Base-by-base conservation (phyloP, 2,329 filamentous ascomycete genomes). In the Colletotrichum sp. region DNA sequence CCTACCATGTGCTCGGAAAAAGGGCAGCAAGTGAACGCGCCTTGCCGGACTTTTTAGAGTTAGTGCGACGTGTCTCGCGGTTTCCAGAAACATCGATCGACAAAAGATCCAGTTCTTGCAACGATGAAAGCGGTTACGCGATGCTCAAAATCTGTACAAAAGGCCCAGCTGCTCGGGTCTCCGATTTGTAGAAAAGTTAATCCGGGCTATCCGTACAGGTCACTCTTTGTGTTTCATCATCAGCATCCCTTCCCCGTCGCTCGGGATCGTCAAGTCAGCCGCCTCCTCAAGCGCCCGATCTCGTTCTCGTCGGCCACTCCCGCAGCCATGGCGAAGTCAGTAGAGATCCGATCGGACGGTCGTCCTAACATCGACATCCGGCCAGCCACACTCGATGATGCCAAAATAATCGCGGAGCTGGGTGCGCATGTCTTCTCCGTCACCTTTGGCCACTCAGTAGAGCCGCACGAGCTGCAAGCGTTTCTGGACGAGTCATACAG, bases 361-460 rank as follows among this genome's bases (percentile, higher is more conserved):
- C 48, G 56, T 25, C 48, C 32, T 16, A 22, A 48, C 6, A 30
- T 66, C n/a, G 16, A 34, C 5, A 36, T 74, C 8, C 66, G 74
- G 27, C 27, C 70, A 22, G 74, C 74, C 6, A 55, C 25, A 8
- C 32, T 69, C 10, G 43, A 48, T 2, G 85, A 87, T 62, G 79
- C 79, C 9, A 43, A 68, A 0, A 74, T 76, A 43, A 84, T 88
- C 60, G 78, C 81, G 25, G 66, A 79, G 7, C 80, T 88, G 2
- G 86, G 84, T 28, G 75, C 80, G 0, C 74, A 80, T 39, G 82
- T 85, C 64, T 88, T 88, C 76, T 74, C 80, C 25, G 65, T 76
- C 25, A 84, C 85, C 5, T 88, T 88, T 78, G 86, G 85, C 1
- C 83, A 87, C 75, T 87, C 86, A 1, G 81, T 88, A 1, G 77